Evolutionary conservation across 2,329 filamentous ascomycete species (phyloP).

Genomic region (Massarina eburnea): DNA sequence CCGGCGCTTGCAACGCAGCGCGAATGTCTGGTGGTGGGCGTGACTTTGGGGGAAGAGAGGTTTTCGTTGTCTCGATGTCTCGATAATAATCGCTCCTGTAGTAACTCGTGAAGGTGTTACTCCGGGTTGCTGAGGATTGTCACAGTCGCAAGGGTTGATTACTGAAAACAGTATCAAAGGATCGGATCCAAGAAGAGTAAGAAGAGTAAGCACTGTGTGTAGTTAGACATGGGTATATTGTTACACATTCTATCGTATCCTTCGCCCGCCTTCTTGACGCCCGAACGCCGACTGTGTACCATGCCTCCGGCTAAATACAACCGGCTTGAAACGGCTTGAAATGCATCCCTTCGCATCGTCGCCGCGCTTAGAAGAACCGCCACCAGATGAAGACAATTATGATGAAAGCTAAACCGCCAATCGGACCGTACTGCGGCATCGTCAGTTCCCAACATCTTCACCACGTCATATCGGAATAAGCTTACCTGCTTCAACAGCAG

Average conservation of each 20-base stretch:
- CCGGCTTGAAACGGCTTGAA: not conserved
- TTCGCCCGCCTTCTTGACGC: not conserved
- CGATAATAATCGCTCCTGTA: no score
- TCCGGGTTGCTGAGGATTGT: no score
- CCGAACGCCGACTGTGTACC: not conserved
- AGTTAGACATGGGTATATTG: conserved; percentile 23
- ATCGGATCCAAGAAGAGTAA: not conserved
- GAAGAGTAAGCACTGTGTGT: not conserved
- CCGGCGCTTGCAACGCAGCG: no score
- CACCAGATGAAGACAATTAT: conserved; percentile 87
- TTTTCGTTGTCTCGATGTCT: no score
- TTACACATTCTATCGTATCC: conserved; percentile 10
- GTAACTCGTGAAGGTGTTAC: no score
- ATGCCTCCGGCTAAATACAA: not conserved
- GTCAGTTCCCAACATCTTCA: conserved; percentile 16
- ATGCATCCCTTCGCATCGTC: not conserved
- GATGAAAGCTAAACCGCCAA: conserved; percentile 78
- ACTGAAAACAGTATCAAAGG: no score
- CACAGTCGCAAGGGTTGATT: no score
- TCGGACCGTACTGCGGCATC: conserved; percentile 72
- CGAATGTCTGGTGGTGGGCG: no score
- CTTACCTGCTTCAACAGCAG: conserved; percentile 81
- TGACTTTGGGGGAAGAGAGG: no score
- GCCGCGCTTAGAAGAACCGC: conserved; percentile 75
- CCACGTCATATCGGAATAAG: not conserved